Base-by-base conservation (phyloP, 140 eudicot species). In the Erigeron philadelphicus region DNA sequence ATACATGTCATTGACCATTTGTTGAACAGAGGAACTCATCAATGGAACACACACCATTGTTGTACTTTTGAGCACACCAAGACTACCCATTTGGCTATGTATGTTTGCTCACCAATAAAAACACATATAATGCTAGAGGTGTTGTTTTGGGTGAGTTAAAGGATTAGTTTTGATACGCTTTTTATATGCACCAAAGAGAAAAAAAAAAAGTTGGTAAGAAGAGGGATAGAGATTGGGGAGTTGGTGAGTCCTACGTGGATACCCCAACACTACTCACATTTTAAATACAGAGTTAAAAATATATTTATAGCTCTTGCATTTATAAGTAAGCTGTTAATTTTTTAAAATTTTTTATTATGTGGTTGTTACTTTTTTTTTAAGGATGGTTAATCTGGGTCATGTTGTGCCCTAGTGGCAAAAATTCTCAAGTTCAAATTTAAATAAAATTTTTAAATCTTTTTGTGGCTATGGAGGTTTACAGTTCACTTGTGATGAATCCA, bases 1-100 rank as follows among this genome's bases (percentile, higher is more conserved):
- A 13, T 44, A 42, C 93, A 90, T 85, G n/a, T 81, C 93, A 9
- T 13, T 16, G 66, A 81, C 54, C 88, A 85, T 68, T 70, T 87
- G 76, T 44, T 87, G 87, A 50, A 87, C 87, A 10, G 78, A 66
- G 16, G 73, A 69, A 40, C 79, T 79, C 89, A 85, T 70, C 56
- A 90, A 77, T 45, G 85, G 90, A 40, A 79, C 93, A 69, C 97
- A 90, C 35, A 90, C 66, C 89, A 81, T 67, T 60, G 87, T 78
- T 1, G 88, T 64, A 10, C 64, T 81, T 43, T 46, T 84, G 66
- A 83, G 38, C 71, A 87, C 76, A 49, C 85, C 90, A 65, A 82
- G 46, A 61, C 88, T 80, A 43, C 89, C 91, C 95, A 88, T 87
- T 70, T 66, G 21, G 4, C 19, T 16, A 8, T 3, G 38, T 31